phyloP scores from a whole-genome alignment of 139 green algal species.

The Chlorella sp. region DNA sequence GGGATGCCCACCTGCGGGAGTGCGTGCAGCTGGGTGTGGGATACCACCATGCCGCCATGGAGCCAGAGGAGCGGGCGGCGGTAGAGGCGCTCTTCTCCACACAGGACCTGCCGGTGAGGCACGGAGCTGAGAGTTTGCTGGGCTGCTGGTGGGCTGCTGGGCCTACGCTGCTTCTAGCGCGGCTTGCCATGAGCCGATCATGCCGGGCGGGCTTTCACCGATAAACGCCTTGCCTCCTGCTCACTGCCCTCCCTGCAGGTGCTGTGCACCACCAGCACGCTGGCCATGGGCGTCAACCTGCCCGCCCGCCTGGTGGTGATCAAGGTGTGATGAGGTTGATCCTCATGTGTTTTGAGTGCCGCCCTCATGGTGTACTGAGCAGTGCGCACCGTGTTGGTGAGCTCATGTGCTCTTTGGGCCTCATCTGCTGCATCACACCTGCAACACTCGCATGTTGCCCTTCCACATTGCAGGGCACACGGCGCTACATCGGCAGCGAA shows the following conservation, averaged over 20 bases:
- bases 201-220: no score
- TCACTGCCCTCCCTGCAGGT: slow-evolving; percentile 49
- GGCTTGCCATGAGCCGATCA: no score
- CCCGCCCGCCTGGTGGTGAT: slow-evolving; percentile 93
- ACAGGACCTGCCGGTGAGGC: slow-evolving; percentile 58
- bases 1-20: slow-evolving; percentile 54
- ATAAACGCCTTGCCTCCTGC: no score
- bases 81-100: slow-evolving; percentile 85
- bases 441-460: background rate
- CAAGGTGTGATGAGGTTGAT: slow-evolving; percentile 71
- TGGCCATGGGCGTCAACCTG: slow-evolving; percentile 94
- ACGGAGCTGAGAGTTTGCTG: no score
- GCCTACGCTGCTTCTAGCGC: no score
- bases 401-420: no score
- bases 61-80: slow-evolving; percentile 63
- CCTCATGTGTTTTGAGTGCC: no score
- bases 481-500: slow-evolving; percentile 55
- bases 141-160: no score
- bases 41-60: slow-evolving; percentile 87
- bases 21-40: slow-evolving; percentile 65
- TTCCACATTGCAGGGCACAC: slow-evolving; percentile 80
- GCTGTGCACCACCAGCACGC: slow-evolving; percentile 88
- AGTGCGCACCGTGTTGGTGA: no score
- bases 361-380: no score
- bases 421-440: no score